Evolutionary conservation across 768 basidiomycete genomes (phyloP).

Genomic region (Trametes sanguinea): DNA sequence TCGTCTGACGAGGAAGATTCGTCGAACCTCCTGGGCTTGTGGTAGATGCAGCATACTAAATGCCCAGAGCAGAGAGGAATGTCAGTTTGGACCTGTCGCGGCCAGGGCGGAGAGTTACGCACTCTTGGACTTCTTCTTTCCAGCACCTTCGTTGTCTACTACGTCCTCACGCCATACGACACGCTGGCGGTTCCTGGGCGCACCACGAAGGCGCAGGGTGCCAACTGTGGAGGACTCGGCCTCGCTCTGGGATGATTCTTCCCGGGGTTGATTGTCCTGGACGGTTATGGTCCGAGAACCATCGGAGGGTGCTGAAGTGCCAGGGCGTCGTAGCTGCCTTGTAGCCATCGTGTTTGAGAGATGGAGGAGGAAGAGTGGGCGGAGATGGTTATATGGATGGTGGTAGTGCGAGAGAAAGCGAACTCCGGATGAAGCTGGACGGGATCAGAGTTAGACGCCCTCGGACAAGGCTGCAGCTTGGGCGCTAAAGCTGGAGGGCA

Average conservation of each 20-base stretch:
- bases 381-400: background rate
- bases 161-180: constrained; percentile 87
- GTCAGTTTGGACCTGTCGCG: background rate
- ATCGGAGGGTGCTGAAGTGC: constrained; percentile 30
- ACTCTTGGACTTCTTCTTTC: constrained; percentile 95
- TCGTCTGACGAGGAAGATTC: constrained; percentile 69
- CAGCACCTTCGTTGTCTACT: constrained; percentile 88
- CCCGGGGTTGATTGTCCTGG: constrained; percentile 39
- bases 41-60: constrained; percentile 95
- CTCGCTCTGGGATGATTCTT: constrained; percentile 25
- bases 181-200: constrained; percentile 40
- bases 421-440: too few species aligned
- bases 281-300: constrained; percentile 39
- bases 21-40: constrained; percentile 77
- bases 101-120: constrained; percentile 33
- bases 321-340: constrained; percentile 9
- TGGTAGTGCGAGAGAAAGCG: background rate
- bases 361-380: background rate
- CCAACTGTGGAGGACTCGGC: constrained; percentile 40
- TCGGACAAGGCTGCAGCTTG: background rate
- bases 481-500: background rate
- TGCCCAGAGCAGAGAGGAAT: too few species aligned
- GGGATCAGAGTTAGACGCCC: too few species aligned
- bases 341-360: background rate
- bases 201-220: constrained; percentile 62